Conservation (phyloP, 176 grass and related monocot species). For the Oryza glumipatula region DNA sequence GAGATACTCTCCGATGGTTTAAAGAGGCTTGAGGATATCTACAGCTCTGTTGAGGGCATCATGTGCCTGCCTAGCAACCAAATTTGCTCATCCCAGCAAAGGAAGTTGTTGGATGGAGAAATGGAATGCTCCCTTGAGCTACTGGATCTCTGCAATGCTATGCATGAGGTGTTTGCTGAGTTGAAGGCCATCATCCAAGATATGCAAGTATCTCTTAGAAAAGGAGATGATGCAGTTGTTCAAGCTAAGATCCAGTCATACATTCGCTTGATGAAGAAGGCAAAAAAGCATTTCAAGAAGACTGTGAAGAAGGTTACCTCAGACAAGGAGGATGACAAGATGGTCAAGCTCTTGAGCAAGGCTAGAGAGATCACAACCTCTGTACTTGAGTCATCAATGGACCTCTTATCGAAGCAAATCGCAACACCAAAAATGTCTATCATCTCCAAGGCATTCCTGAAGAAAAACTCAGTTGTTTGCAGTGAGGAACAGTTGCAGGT, state of each 20-base stretch:
- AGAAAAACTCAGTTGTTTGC: slow-evolving; percentile 38
- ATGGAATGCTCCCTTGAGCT: slow-evolving; percentile 50
- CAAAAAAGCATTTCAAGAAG: slow-evolving; percentile 68
- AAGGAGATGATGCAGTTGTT: slow-evolving; percentile 39
- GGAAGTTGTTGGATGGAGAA: slow-evolving; percentile 53
- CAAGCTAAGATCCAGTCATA: slow-evolving; percentile 51
- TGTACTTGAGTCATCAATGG: slow-evolving; percentile 47
- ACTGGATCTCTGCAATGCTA: slow-evolving; percentile 55
- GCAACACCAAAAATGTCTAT: slow-evolving; percentile 42
- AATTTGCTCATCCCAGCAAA: slow-evolving; percentile 43
- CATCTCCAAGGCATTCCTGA: slow-evolving; percentile 48
- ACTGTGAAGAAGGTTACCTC: slow-evolving; percentile 40
- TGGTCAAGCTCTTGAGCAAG: slow-evolving; percentile 39
- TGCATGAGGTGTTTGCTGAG: slow-evolving; percentile 43
- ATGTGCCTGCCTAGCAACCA: slow-evolving; percentile 52
- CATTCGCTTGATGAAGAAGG: slow-evolving; percentile 52
- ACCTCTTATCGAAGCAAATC: slow-evolving; percentile 46
- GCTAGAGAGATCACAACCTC: slow-evolving; percentile 59
- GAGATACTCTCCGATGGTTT: slow-evolving; percentile 42
- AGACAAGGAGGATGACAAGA: slow-evolving; percentile 32
- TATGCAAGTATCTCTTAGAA: slow-evolving; percentile 46
- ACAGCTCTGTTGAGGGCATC: slow-evolving; percentile 45
- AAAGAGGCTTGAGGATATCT: slow-evolving; percentile 47
- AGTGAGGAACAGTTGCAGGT: slow-evolving; percentile 44
- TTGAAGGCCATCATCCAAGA: slow-evolving; percentile 59